Evolutionary conservation across 768 basidiomycete genomes (phyloP).

Genomic region (Naganishia friedmannii): DNA sequence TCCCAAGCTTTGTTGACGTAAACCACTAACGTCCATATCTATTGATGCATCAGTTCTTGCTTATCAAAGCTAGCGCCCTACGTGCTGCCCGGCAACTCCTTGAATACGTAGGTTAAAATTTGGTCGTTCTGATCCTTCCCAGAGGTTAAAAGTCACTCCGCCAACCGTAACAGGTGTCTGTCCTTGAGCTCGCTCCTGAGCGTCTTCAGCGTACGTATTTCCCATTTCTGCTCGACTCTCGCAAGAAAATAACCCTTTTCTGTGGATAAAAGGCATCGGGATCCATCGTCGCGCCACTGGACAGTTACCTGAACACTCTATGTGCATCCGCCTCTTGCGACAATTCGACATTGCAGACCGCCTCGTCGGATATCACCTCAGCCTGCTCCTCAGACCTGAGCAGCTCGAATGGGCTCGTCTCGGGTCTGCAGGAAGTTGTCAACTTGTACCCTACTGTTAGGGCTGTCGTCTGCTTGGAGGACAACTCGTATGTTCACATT

Average conservation of each 20-base stretch:
- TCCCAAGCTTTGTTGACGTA: background rate
- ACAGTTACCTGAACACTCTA: conserved; percentile 43
- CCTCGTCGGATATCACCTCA: conserved; percentile 36
- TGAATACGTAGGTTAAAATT: background rate
- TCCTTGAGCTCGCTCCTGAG: background rate
- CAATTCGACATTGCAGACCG: conserved; percentile 38
- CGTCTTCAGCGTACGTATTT: conserved; percentile 24
- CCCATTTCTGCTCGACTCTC: too few relatives aligned
- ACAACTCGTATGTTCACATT: conserved; percentile 40
- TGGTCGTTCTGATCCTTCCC: too few relatives aligned
- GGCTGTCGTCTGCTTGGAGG: conserved; percentile 47
- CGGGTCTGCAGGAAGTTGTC: conserved; percentile 38
- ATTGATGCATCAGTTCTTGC: background rate
- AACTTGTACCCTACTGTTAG: conserved; percentile 41
- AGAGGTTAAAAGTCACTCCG: too few relatives aligned
- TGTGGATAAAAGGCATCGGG: conserved; percentile 27
- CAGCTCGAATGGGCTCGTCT: conserved; percentile 36
- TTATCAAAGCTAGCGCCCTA: background rate
- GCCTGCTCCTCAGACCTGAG: conserved; percentile 41
- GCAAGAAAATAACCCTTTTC: background rate
- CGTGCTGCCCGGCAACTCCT: conserved; percentile 7
- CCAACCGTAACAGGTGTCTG: background rate
- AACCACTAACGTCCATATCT: background rate
- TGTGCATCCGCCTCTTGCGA: conserved; percentile 35
- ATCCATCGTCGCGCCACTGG: conserved; percentile 42